Percentiles rank a stretch among this genome's conserved stretches.
These are phyloP conservation scores for Russula griseocarnosa DNA, from an alignment of 768 basidiomycete species.

Conservation along the genomic window DNA sequence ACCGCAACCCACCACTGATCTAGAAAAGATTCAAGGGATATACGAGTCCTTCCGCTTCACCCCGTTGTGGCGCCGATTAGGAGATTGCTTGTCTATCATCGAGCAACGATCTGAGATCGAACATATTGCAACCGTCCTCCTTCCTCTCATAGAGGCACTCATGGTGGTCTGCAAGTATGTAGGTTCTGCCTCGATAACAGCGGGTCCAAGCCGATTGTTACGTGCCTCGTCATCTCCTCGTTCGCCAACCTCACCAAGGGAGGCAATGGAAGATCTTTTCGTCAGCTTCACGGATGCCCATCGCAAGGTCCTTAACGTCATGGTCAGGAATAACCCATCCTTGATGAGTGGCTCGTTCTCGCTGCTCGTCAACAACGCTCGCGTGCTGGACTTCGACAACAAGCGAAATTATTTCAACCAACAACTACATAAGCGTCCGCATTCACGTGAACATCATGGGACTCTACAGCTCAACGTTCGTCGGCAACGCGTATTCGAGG, in stretches of 20 bases:
- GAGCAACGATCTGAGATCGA: constrained; percentile 76
- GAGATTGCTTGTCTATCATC: constrained; percentile 83
- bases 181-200: constrained; percentile 54
- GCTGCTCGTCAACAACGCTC: constrained; percentile 89
- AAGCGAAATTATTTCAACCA: constrained; percentile 96
- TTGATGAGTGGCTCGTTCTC: constrained; percentile 98
- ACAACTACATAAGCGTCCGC: constrained; percentile 81
- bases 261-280: constrained; percentile 87
- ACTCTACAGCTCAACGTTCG: constrained; percentile 88
- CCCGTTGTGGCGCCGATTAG: constrained; percentile 81
- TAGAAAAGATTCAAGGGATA: constrained; percentile 80
- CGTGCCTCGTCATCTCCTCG: constrained; percentile 64
- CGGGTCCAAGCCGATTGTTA: constrained; percentile 46
- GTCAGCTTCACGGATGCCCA: constrained; percentile 91
- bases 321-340: constrained; percentile 98
- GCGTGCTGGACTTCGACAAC: constrained; percentile 98
- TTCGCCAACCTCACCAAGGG: constrained; percentile 62
- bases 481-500: constrained; percentile 90
- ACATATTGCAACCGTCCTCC: constrained; percentile 85
- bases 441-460: constrained; percentile 72
- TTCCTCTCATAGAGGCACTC: constrained; percentile 92
- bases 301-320: constrained; percentile 88
- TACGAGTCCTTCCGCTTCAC: constrained; percentile 92
- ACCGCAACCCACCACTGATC: constrained; percentile 46
- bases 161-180: constrained; percentile 99